These are phyloP conservation scores for Geotrichum klebahnii DNA, from an alignment of 1,139 yeast species.

Conservation along the genomic window DNA sequence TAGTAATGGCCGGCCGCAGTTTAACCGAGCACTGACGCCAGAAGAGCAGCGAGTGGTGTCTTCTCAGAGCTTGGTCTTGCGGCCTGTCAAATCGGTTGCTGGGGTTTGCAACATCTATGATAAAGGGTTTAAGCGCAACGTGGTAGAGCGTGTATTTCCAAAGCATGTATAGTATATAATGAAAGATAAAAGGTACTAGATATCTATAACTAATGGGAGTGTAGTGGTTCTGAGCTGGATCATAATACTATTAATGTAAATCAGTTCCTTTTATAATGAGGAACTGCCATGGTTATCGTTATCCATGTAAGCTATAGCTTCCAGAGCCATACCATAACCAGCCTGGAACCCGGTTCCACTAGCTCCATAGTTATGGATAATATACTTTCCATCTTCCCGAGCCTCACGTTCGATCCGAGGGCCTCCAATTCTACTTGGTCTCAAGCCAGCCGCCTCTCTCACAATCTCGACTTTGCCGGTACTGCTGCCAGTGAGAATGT, in stretches of 20 bases:
- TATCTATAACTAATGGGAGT: no score
- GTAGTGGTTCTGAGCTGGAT: no score
- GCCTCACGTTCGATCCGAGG: slow-evolving; percentile 61
- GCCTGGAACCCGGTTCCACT: slow-evolving; percentile 52
- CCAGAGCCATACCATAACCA: slow-evolving; percentile 21
- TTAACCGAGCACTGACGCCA: slow-evolving; percentile 32
- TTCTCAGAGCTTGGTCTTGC: slow-evolving; percentile 28
- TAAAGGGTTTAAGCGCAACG: slow-evolving; percentile 53
- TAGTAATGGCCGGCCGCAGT: no score
- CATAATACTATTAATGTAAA: no score
- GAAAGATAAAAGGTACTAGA: no score
- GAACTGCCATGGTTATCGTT: no score
- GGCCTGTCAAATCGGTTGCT: slow-evolving; percentile 42
- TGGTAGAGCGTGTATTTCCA: slow-evolving; percentile 40
- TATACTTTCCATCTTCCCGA: slow-evolving; percentile 37
- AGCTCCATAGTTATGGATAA: slow-evolving; percentile 54
- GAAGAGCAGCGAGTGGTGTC: slow-evolving; percentile 31
- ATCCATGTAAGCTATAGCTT: slow-evolving; percentile 10
- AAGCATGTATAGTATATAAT: not conserved
- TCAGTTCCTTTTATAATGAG: no score
- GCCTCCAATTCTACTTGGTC: slow-evolving; percentile 70
- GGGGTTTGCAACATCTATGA: slow-evolving; percentile 67
- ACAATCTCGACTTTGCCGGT: slow-evolving; percentile 45
- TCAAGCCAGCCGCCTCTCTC: slow-evolving; percentile 60
- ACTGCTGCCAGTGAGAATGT: not conserved